phyloP scores from a whole-genome alignment of 805 yeast genomes.

The Starmerella sirachaensis region DNA sequence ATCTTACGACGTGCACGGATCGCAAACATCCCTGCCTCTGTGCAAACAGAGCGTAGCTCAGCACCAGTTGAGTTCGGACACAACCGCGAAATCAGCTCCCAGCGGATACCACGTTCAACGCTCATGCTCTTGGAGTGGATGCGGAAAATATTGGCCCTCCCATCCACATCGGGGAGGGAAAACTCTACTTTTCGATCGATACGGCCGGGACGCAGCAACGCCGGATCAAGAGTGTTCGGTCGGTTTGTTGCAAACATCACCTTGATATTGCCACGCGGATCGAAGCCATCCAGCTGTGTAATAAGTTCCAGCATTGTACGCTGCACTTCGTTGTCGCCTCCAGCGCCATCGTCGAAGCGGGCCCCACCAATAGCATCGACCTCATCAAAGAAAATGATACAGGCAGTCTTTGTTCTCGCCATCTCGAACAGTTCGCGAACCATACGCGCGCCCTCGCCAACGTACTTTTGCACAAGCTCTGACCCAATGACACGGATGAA shows the following conservation, averaged over 20 bases:
- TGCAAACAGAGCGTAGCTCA: constrained; percentile 93
- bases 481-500: constrained; percentile 97
- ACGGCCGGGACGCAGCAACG: constrained; percentile 94
- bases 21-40: constrained; percentile 99
- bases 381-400: constrained; percentile 96
- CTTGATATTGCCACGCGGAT: constrained; percentile 96
- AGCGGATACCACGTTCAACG: constrained; percentile 91
- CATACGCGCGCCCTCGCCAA: constrained; percentile 99
- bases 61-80: constrained; percentile 99
- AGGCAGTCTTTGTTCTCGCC: constrained; percentile 98
- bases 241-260: constrained; percentile 99
- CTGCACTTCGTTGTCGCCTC: constrained; percentile 98
- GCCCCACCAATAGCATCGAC: constrained; percentile 99
- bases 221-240: constrained; percentile 97
- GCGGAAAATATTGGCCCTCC: constrained; percentile 93
- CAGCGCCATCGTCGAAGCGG: constrained; percentile 99
- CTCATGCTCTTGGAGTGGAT: constrained; percentile 97
- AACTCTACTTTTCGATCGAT: constrained; percentile 98
- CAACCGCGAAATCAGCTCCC: constrained; percentile 95
- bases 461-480: constrained; percentile 94
- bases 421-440: constrained; percentile 96
- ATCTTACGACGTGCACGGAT: constrained; percentile 96
- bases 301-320: constrained; percentile 97
- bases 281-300: constrained; percentile 96
- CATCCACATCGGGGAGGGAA: constrained; percentile 91